Evolutionary conservation across 2,329 filamentous ascomycete genomes (phyloP).

Genomic region (Paraphoma sp.): DNA sequence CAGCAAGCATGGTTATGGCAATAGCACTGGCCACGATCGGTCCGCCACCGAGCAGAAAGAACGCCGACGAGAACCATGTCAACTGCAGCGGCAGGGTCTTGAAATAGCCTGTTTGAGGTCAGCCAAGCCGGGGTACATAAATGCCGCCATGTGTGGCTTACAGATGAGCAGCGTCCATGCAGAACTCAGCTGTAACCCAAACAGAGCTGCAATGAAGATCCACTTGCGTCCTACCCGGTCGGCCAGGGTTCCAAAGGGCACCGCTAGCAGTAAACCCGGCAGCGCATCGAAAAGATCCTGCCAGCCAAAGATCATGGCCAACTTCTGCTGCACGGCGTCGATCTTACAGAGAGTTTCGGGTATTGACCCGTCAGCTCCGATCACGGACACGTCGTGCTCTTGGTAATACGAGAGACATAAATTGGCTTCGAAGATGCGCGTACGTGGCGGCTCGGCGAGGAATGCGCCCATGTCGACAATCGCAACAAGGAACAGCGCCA

Average conservation of each 20-base stretch:
- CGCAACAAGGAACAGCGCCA: constrained; percentile 51
- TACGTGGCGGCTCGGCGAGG: constrained; percentile 54
- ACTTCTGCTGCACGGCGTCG: constrained; percentile 55
- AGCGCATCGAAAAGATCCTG: constrained; percentile 56
- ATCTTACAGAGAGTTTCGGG: constrained; percentile 59
- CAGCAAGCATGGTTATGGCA: constrained; percentile 59
- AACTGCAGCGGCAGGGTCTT: constrained; percentile 52
- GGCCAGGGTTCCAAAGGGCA: constrained; percentile 58
- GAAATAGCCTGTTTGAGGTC: constrained; percentile 36
- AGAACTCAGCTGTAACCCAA: constrained; percentile 47
- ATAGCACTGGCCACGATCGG: constrained; percentile 56
- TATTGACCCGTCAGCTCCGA: constrained; percentile 51
- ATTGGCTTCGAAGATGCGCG: constrained; percentile 58
- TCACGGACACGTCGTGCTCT: constrained; percentile 51
- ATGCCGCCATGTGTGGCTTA: constrained; percentile 7
- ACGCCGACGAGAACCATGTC: constrained; percentile 56
- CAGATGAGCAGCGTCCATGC: constrained; percentile 44
- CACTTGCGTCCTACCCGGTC: constrained; percentile 57
- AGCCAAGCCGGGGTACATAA: constrained; percentile 2
- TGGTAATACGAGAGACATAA: constrained; percentile 55
- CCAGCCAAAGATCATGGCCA: constrained; percentile 59
- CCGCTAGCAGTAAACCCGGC: constrained; percentile 53
- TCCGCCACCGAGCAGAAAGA: constrained; percentile 56
- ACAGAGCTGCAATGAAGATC: constrained; percentile 51
- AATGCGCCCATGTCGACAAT: constrained; percentile 56